Base-by-base conservation (phyloP, 2,329 filamentous ascomycete genomes). In the Sphaerulina musiva region DNA sequence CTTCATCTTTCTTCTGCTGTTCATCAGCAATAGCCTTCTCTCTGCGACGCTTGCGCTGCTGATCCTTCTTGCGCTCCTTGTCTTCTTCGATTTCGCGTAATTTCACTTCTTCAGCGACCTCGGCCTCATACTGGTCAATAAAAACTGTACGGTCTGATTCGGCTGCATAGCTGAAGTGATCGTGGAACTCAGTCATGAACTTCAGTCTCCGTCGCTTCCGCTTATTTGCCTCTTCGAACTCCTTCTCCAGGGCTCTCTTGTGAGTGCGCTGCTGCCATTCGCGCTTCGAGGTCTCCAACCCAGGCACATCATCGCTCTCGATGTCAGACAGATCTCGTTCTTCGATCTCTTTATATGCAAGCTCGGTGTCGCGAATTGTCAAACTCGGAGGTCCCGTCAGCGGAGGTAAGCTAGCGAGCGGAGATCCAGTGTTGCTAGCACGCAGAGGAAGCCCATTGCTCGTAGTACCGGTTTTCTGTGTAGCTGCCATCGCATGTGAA, bases 11-110 rank as follows among this genome's bases (percentile, higher is more conserved):
- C 74, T 95, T 93, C 68, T 90, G 85, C 68, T 78, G 78, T 64
- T 96, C 92, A 64, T 95, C 87, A 6, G 90, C 92, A 56, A 95
- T 86, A 3, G 90, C 90, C 78, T 96, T 96, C 70, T 97, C 92
- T 14, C 93, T 86, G 42, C 93, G 85, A 56, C 93, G 83, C 76
- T 97, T 98, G 59, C 93, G 87, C 70, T 98, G 93, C 89, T 98
- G 97, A 68, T 98, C 93, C 76, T 98, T 98, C 77, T 98, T 98
- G 61, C 93, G 89, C 73, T 98, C 93, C 74, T 98, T 98, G 72
- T 98, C 93, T 57, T 92, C 90, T 57, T 87, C 86, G 6, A 96
- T 79, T 70, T 96, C 92, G 61, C 89, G 89, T 58, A 90, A 86
- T 62, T 93, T 87, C 2, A 97, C 92, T 64, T 95, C 86, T 50